phyloP scores from a whole-genome alignment of 2,329 filamentous ascomycete genomes.

The Epichloe bromicola region DNA sequence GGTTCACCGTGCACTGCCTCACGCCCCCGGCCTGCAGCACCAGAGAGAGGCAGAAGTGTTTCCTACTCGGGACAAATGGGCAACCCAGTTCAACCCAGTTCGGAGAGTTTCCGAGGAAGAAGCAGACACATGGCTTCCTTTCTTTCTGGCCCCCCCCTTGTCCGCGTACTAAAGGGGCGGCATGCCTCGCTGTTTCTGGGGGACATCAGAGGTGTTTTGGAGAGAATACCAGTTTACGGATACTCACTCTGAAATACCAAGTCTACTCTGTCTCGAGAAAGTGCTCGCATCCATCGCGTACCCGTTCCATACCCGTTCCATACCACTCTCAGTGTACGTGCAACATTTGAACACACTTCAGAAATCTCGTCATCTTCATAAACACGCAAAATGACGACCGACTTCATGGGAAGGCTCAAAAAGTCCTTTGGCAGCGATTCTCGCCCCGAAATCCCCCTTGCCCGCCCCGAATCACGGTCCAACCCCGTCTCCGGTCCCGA shows the following conservation, averaged over 20 bases:
- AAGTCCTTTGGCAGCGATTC: constrained; percentile 1
- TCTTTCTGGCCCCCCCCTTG: too few species aligned
- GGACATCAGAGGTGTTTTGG: neutral
- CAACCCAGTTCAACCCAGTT: neutral
- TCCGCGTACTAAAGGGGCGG: neutral
- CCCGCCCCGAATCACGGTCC: neutral
- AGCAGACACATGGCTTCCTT: neutral
- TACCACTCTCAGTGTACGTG: too few species aligned
- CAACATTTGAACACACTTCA: too few species aligned
- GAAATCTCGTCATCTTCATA: neutral
- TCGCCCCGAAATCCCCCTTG: constrained; percentile 4
- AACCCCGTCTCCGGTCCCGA: constrained; percentile 1
- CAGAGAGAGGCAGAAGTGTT: neutral
- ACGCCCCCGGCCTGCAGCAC: neutral
- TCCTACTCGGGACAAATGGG: neutral
- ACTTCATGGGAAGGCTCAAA: constrained; percentile 4
- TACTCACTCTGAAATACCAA: neutral
- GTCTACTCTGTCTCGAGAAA: too few species aligned
- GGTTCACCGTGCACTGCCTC: neutral
- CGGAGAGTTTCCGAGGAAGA: neutral
- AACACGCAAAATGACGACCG: neutral
- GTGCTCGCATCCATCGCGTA: too few species aligned
- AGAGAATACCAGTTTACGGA: neutral
- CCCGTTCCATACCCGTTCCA: too few species aligned
- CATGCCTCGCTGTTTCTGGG: neutral